Evolutionary conservation across 2,329 filamentous ascomycete genomes (phyloP).

Genomic region (Ophiostoma sp.): DNA sequence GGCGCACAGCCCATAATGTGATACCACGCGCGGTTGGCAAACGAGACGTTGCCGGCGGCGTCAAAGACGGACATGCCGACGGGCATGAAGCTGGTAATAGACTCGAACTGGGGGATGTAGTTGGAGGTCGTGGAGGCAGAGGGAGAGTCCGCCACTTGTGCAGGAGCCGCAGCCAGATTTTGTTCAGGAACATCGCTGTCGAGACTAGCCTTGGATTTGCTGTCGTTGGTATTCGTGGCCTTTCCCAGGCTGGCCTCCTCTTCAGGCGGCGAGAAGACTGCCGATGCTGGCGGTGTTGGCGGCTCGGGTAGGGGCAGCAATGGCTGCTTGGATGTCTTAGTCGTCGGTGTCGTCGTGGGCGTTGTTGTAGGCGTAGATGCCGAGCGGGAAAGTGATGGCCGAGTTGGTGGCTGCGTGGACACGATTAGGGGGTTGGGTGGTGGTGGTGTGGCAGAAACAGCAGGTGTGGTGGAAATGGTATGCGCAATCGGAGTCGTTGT

Average conservation of each 20-base stretch:
- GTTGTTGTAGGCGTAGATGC: background rate
- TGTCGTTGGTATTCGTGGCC: background rate
- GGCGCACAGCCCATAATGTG: slow-evolving; percentile 50
- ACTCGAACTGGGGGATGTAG: slow-evolving; percentile 62
- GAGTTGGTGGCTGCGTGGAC: background rate
- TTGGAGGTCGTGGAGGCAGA: background rate
- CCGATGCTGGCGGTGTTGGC: slow-evolving; percentile 8
- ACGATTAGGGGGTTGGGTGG: background rate
- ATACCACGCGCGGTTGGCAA: slow-evolving; percentile 69
- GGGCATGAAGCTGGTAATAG: slow-evolving; percentile 71
- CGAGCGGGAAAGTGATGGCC: background rate
- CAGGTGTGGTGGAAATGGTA: background rate
- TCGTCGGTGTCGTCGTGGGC: background rate
- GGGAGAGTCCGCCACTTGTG: background rate
- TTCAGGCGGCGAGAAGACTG: slow-evolving; percentile 12
- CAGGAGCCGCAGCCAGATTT: background rate
- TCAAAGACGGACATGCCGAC: slow-evolving; percentile 74
- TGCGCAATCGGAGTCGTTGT: background rate
- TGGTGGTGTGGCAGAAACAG: background rate
- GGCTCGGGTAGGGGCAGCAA: background rate
- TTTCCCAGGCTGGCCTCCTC: background rate
- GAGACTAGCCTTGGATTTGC: background rate
- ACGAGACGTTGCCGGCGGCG: slow-evolving; percentile 63
- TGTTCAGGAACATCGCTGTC: slow-evolving; percentile 2
- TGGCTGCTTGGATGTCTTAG: background rate